Conservation (phyloP, 768 basidiomycete species). For the Rubroboletus pulcherrimus region DNA sequence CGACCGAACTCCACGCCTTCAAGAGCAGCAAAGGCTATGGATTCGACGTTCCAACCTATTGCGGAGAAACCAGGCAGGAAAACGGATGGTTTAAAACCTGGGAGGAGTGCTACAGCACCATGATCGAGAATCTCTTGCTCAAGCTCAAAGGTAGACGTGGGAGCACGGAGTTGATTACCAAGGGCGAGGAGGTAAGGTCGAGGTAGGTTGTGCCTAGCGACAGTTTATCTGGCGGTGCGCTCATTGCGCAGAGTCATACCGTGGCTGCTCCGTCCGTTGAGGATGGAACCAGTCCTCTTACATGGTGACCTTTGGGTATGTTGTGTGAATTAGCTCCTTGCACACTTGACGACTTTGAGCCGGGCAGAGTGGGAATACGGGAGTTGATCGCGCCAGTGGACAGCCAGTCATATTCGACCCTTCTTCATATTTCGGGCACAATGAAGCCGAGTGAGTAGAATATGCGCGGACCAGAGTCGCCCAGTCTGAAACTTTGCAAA, state of each 20-base stretch:
- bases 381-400: slow-evolving; percentile 49
- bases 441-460: slow-evolving; percentile 69
- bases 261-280: slow-evolving; percentile 54
- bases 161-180: slow-evolving; percentile 44
- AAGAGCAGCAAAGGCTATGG: slow-evolving; percentile 59
- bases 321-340: background rate
- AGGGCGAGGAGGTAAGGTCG: slow-evolving; percentile 48
- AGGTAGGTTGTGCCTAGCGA: slow-evolving; percentile 34
- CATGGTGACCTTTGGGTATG: slow-evolving; percentile 82
- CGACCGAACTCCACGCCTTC: slow-evolving; percentile 60
- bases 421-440: slow-evolving; percentile 75
- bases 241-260: slow-evolving; percentile 61
- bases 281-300: slow-evolving; percentile 61
- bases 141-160: slow-evolving; percentile 41
- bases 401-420: slow-evolving; percentile 75
- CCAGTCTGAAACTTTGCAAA: slow-evolving; percentile 25
- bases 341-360: slow-evolving; percentile 1
- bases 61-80: slow-evolving; percentile 63
- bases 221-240: background rate
- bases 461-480: background rate
- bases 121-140: slow-evolving; percentile 56
- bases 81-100: slow-evolving; percentile 75
- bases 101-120: slow-evolving; percentile 61
- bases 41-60: slow-evolving; percentile 72
- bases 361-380: slow-evolving; percentile 67